A percentile compares a stretch with the other conserved stretches of the same genome.
Evolutionary conservation across 2,329 filamentous ascomycete genomes (phyloP).

Genomic region (Fusarium transvaalense): DNA sequence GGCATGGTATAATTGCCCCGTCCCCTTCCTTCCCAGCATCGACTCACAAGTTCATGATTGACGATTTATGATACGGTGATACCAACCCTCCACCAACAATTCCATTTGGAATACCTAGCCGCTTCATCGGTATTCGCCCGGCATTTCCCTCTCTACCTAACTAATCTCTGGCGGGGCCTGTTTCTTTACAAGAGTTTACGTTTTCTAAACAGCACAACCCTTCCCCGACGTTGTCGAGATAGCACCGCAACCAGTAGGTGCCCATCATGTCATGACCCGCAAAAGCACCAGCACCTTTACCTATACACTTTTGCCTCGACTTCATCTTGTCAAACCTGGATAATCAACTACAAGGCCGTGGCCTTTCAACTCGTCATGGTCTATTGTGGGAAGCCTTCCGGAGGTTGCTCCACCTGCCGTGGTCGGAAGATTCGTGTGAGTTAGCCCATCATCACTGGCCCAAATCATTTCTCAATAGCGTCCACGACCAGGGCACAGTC

Average conservation of each 20-base stretch:
- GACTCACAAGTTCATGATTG: constrained; percentile 8
- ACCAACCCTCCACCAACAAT: background rate
- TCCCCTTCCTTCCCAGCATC: constrained; percentile 4
- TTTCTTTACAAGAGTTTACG: constrained; percentile 9
- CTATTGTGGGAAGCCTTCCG: constrained; percentile 69
- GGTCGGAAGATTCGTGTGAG: constrained; percentile 68
- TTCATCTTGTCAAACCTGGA: constrained; percentile 7
- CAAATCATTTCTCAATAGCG: constrained; percentile 2
- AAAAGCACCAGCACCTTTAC: constrained; percentile 17
- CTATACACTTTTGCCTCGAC: constrained; percentile 3
- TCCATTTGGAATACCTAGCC: constrained; percentile 6
- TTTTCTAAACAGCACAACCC: background rate
- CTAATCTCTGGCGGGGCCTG: background rate
- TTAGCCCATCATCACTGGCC: constrained; percentile 32
- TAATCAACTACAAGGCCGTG: constrained; percentile 7
- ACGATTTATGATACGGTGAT: constrained; percentile 18
- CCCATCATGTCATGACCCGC: constrained; percentile 42
- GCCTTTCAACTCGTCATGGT: constrained; percentile 59
- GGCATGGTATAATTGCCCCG: background rate
- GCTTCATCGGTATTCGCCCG: background rate
- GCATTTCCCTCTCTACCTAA: constrained; percentile 4
- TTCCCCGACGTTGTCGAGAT: constrained; percentile 8
- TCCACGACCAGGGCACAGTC: background rate
- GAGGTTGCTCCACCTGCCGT: constrained; percentile 67
- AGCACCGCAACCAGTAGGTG: constrained; percentile 13